Percentiles rank a stretch among this genome's conserved stretches.
These are phyloP conservation scores for Arthrinium puccinioides DNA, from an alignment of 2,329 filamentous ascomycete species.

Conservation along the genomic window DNA sequence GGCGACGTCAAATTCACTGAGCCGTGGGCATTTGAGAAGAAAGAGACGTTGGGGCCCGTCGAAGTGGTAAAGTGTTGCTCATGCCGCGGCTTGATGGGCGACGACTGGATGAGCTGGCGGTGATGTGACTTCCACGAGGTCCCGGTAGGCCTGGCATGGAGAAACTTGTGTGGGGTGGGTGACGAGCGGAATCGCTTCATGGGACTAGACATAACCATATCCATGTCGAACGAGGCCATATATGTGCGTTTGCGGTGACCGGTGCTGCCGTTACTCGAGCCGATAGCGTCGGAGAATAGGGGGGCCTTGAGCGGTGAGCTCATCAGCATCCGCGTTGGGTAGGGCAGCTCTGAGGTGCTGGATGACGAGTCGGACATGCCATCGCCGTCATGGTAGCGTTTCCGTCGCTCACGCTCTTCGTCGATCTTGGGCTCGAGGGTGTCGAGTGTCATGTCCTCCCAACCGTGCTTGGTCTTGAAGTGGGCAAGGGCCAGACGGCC, in stretches of 20 bases:
- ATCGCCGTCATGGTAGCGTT: constrained; percentile 63
- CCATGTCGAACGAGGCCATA: constrained; percentile 48
- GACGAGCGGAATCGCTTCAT: constrained; percentile 66
- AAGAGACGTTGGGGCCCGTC: constrained; percentile 66
- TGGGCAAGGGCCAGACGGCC: constrained; percentile 91
- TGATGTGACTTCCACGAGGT: constrained; percentile 70
- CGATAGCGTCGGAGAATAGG: constrained; percentile 77
- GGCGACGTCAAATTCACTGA: constrained; percentile 54
- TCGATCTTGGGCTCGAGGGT: constrained; percentile 79
- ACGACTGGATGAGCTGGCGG: constrained; percentile 75
- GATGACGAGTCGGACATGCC: constrained; percentile 82
- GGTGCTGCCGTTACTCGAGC: constrained; percentile 60
- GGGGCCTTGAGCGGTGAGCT: constrained; percentile 80
- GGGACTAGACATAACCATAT: constrained; percentile 40
- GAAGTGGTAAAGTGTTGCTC: constrained; percentile 68
- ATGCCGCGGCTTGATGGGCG: constrained; percentile 71
- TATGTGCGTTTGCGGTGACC: constrained; percentile 60
- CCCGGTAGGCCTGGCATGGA: constrained; percentile 42
- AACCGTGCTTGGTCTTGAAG: constrained; percentile 94
- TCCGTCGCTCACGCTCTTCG: constrained; percentile 69
- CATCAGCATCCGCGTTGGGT: constrained; percentile 61
- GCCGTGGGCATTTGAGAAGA: constrained; percentile 66
- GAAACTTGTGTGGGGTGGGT: constrained; percentile 52
- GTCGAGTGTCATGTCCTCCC: constrained; percentile 83
- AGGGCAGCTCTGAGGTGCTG: constrained; percentile 70